Conservation (phyloP, 768 basidiomycete species). For the Lentinula raphanica region DNA sequence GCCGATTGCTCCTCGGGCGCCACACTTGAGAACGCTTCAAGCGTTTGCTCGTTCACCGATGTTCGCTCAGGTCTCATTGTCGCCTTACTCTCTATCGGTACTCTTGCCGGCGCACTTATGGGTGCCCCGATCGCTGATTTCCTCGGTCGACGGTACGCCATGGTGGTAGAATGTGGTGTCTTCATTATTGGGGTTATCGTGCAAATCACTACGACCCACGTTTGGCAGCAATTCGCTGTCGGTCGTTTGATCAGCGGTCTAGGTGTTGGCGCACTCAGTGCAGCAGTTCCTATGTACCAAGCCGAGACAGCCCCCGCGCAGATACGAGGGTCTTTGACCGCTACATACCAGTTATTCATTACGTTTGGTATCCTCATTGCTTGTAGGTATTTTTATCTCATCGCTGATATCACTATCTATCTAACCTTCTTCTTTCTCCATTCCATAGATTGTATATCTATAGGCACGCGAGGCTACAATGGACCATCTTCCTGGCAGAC, state of each 20-base stretch:
- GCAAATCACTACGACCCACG: constrained; percentile 42
- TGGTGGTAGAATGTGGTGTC: constrained; percentile 53
- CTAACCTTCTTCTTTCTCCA: not conserved
- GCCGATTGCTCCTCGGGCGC: constrained; percentile 40
- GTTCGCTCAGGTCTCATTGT: constrained; percentile 66
- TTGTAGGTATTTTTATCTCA: constrained; percentile 29
- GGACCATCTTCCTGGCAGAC: constrained; percentile 56
- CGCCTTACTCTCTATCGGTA: constrained; percentile 65
- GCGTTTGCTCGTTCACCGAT: constrained; percentile 44
- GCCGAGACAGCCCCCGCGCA: constrained; percentile 69
- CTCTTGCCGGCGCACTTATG: constrained; percentile 53
- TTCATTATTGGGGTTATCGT: constrained; percentile 60
- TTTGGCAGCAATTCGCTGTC: constrained; percentile 66
- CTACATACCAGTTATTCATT: constrained; percentile 60
- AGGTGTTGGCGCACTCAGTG: constrained; percentile 63
- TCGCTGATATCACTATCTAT: no score
- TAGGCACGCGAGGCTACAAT: constrained; percentile 50
- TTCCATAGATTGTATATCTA: constrained; percentile 52
- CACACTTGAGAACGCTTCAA: constrained; percentile 20
- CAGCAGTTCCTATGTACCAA: constrained; percentile 70
- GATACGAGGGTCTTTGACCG: constrained; percentile 64
- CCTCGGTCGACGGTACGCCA: constrained; percentile 63
- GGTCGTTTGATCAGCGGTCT: constrained; percentile 64
- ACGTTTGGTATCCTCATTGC: constrained; percentile 68
- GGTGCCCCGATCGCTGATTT: constrained; percentile 60